phyloP scores from a whole-genome alignment of 2,329 filamentous ascomycete species.

The Penicillium sp. region DNA sequence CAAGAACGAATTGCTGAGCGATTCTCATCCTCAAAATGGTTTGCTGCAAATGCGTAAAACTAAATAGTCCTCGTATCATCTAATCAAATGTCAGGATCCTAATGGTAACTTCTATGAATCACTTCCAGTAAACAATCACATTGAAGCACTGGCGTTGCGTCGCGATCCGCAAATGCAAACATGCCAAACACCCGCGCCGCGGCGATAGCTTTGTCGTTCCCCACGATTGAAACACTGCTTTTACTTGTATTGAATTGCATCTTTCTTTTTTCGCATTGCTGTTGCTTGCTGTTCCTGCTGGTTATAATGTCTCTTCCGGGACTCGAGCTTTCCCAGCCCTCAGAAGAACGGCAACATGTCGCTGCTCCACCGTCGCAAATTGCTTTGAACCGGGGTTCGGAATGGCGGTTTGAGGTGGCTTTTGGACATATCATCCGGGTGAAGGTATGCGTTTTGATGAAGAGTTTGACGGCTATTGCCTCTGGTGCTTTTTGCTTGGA shows the following conservation, averaged over 20 bases:
- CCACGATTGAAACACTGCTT: constrained; percentile 1
- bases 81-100: too few species aligned
- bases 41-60: too few species aligned
- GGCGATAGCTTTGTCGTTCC: constrained; percentile 1
- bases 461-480: too few species aligned
- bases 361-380: constrained; percentile 43
- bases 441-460: constrained; percentile 39
- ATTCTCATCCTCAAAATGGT: constrained; percentile 8
- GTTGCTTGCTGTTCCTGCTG: constrained; percentile 13
- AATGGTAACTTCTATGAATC: too few species aligned
- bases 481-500: too few species aligned
- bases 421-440: constrained; percentile 49
- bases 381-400: constrained; percentile 58
- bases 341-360: constrained; percentile 44
- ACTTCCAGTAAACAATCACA: too few species aligned
- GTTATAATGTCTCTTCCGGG: constrained; percentile 66
- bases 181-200: constrained; percentile 11
- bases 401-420: constrained; percentile 74
- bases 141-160: background rate
- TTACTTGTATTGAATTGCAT: background rate
- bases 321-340: constrained; percentile 60
- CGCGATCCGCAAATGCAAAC: constrained; percentile 9
- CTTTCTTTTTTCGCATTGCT: background rate
- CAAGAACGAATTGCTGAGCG: constrained; percentile 14
- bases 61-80: too few species aligned